Base-by-base conservation (phyloP, 2,329 filamentous ascomycete genomes). In the Cryphonectria japonica region DNA sequence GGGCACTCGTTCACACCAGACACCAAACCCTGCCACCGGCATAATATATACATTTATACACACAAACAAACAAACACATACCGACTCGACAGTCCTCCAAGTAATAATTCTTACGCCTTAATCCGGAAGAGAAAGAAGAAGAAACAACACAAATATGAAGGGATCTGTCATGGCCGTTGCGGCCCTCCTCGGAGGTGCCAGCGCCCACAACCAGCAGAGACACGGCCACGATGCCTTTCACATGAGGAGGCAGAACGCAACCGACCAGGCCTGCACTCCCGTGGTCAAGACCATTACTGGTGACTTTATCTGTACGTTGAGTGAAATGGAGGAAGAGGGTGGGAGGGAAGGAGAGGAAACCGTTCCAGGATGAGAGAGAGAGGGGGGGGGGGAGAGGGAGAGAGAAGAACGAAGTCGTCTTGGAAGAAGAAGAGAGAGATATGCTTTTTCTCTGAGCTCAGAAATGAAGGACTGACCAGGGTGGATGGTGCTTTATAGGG, bases 221-320 rank as follows among this genome's bases (percentile, higher is more conserved):
- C 89, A 90, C 77, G 85, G 82, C 71, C 90, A 92, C 82, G 82
- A 82, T 72, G 83, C 85, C 66, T 85, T 90, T 79, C 88, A 90
- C 78, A n/a, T 43, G 34, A 85, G 85, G 84, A 84, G 83, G 78
- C 79, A 76, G 75, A 79, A 80, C 76, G 76, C 81, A 75, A 81
- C 80, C 73, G 83, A 82, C 46, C 79, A 85, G 65, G 87, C 87
- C 73, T 95, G 92, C 88, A 91, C 87, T 75, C 94, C 92, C 80
- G 89, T 92, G 84, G 92, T 90, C 82, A 88, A 87, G 80, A 93
- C 91, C 78, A 86, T 88, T 83, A 90, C 88, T 77, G 92, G 92
- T 78, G 85, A 88, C 78, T 82, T 89, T 69, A 91, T 88, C 75
- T 83, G 91, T 93, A 87, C 71, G 87, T 84, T 64, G 2, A 11